These are phyloP conservation scores for Naematelia encephala DNA, from an alignment of 768 basidiomycete genomes.

Conservation along the genomic window DNA sequence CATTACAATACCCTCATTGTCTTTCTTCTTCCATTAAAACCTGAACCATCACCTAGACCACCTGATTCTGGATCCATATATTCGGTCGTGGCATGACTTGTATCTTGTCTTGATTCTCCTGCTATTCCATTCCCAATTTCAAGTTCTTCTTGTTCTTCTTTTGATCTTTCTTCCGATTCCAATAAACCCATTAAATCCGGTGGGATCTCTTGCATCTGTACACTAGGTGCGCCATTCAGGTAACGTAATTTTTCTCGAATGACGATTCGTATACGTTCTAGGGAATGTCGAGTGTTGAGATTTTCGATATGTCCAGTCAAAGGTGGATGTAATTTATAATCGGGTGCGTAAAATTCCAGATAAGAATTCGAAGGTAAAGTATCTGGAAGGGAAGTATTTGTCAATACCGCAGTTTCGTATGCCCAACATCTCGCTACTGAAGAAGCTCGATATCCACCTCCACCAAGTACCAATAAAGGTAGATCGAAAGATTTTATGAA, in stretches of 20 bases:
- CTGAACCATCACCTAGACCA: background rate
- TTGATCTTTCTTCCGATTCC: slow-evolving; percentile 58
- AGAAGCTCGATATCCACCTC: slow-evolving; percentile 94
- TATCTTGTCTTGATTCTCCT: background rate
- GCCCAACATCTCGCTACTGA: slow-evolving; percentile 99
- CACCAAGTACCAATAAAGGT: slow-evolving; percentile 85
- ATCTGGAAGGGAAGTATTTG: slow-evolving; percentile 75
- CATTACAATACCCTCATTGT: background rate
- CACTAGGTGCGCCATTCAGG: slow-evolving; percentile 91
- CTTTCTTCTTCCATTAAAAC: background rate
- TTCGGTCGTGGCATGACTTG: background rate
- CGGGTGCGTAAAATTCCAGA: slow-evolving; percentile 85
- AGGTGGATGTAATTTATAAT: slow-evolving; percentile 90
- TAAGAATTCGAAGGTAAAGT: slow-evolving; percentile 85
- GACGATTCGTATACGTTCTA: slow-evolving; percentile 82
- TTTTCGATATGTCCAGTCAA: slow-evolving; percentile 76
- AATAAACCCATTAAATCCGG: slow-evolving; percentile 74
- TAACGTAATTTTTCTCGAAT: slow-evolving; percentile 86
- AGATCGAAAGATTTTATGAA: slow-evolving; percentile 91
- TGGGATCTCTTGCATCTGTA: slow-evolving; percentile 93
- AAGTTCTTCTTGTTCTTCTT: slow-evolving; percentile 56
- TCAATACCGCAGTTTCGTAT: slow-evolving; percentile 91
- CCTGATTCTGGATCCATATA: background rate
- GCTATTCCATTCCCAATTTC: background rate
- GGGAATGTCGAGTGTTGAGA: slow-evolving; percentile 73